A percentile compares a stretch with the other conserved stretches of the same genome.
Conservation (phyloP, 495 filamentous ascomycete genomes). For the Tetracladium marchalianum region DNA sequence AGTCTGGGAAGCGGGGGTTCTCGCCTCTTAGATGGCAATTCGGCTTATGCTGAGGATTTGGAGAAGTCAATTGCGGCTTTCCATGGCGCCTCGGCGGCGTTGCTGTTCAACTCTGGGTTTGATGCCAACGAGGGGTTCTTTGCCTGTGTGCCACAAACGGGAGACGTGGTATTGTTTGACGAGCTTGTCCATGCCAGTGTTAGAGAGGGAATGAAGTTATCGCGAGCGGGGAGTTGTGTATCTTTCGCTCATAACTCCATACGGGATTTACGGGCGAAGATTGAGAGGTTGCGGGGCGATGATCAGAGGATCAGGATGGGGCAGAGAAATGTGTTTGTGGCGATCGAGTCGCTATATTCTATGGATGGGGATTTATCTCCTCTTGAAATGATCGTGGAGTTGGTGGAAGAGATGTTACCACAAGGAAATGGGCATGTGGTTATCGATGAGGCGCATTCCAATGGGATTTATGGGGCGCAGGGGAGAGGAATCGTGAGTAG, state of each 20-base stretch:
- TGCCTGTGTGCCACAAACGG: slow-evolving; percentile 44
- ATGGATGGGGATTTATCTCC: slow-evolving; percentile 62
- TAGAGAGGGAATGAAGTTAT: slow-evolving; percentile 52
- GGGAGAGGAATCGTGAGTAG: slow-evolving; percentile 48
- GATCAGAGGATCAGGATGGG: slow-evolving; percentile 25
- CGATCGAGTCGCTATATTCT: slow-evolving; percentile 54
- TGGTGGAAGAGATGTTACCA: slow-evolving; percentile 42
- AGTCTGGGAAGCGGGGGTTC: slow-evolving; percentile 28
- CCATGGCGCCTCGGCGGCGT: slow-evolving; percentile 39
- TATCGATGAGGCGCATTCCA: slow-evolving; percentile 58
- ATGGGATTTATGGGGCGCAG: slow-evolving; percentile 44
- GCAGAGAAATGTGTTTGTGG: slow-evolving; percentile 32
- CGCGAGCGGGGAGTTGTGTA: slow-evolving; percentile 32
- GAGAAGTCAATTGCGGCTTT: slow-evolving; percentile 51
- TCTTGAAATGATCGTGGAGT: slow-evolving; percentile 39
- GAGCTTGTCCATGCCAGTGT: slow-evolving; percentile 57
- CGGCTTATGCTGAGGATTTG: slow-evolving; percentile 42
- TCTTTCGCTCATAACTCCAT: slow-evolving; percentile 45
- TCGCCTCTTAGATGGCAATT: slow-evolving; percentile 46
- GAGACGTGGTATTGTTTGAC: slow-evolving; percentile 54
- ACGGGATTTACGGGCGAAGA: slow-evolving; percentile 20
- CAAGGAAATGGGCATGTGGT: slow-evolving; percentile 44
- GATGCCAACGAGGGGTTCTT: slow-evolving; percentile 52
- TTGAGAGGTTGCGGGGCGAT: too few species aligned
- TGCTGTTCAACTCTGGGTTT: slow-evolving; percentile 52